phyloP scores from a whole-genome alignment of 305 asterid genomes.

The Fraxinus dipetala region DNA sequence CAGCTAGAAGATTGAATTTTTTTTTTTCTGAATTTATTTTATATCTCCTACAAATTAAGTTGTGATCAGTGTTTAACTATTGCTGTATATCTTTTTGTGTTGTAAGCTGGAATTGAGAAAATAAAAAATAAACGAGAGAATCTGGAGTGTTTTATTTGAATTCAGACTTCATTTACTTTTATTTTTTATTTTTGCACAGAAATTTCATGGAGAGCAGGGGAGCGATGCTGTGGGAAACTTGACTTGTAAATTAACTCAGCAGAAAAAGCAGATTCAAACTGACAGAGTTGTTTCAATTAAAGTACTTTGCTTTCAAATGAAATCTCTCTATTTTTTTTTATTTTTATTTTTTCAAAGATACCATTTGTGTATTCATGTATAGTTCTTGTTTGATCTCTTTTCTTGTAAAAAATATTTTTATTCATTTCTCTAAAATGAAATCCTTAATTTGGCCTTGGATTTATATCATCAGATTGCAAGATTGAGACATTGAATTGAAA shows the following conservation, averaged over 20 bases:
- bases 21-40: background rate
- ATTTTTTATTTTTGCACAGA: constrained; percentile 35
- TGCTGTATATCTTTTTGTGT: background rate
- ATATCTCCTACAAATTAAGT: background rate
- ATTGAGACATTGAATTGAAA: background rate
- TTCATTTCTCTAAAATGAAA: background rate
- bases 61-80: background rate
- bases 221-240: constrained; percentile 41
- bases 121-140: background rate
- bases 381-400: background rate
- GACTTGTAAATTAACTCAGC: constrained; percentile 43
- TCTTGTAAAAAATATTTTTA: background rate
- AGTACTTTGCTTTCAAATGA: constrained; percentile 36
- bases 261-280: constrained; percentile 62
- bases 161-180: background rate
- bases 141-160: background rate
- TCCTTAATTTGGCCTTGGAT: background rate
- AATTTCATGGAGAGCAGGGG: constrained; percentile 40
- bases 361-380: background rate
- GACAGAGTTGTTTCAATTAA: constrained; percentile 57
- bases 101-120: background rate
- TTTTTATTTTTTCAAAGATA: background rate
- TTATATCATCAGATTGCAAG: background rate
- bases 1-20: background rate
- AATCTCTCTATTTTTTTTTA: background rate